Base-by-base conservation (phyloP, 768 basidiomycete genomes). In the Leucogyrophana mollusca region DNA sequence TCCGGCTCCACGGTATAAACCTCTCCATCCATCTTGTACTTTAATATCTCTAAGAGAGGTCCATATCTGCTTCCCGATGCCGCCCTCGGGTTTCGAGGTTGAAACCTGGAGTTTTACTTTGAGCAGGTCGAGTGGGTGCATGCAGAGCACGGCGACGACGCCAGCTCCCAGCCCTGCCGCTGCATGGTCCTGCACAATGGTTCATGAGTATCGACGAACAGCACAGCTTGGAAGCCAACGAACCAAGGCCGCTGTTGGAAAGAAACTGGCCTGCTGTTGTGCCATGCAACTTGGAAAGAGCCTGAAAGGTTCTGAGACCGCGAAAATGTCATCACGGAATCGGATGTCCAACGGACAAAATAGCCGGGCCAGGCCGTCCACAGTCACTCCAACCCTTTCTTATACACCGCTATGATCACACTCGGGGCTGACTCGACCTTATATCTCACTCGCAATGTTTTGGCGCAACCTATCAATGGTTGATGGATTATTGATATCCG, bases 61-160 rank as follows among this genome's bases (percentile, higher is more conserved):
- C 79, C 86, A 93, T 52, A 98, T 93, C 46, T 86, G 82, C 49
- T 71, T 78, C 24, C 88, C 84, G 25, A 86, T 61, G 23, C 80
- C 80, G 13, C 78, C 83, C 33, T 73, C 67, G 0, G 78, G 79
- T 25, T 73, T 77, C 23, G 75, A 68, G 0, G 88, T 94, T 17
- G 85, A 81, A 5, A 96, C 90, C 68, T 98, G 96, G 43, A 93
- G 82, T 61, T 92, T 87, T 62, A 96, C 78, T 71, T 98, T 98
- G 67, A 99, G 76, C 9, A 98, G 78, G 68, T 99, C 96, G 25
- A 99, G 77, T 6, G 96, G 96, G 64, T 98, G 94, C 91, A 98
- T 94, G 67, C 90, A 90, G 23, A 97, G 74, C 39, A 94, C 93
- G 27, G 92, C 90, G 57, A 87, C 85, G 55, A 91, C 83, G 47